Evolutionary conservation across 345 rosid species (phyloP).

Genomic region (Lepidium aucheri): DNA sequence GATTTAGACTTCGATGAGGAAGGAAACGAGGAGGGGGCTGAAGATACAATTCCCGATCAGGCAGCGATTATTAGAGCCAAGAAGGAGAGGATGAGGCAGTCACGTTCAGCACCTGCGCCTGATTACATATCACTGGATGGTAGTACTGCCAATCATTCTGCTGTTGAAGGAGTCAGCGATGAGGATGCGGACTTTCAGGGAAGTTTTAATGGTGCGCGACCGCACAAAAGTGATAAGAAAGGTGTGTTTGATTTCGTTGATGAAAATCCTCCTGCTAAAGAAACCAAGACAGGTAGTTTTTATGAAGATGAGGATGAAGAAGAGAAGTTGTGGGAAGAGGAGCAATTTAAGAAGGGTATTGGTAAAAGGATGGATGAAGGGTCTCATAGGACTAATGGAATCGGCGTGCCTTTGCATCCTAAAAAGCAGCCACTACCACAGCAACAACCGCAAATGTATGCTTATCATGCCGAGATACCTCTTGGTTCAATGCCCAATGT

Average conservation of each 20-base stretch:
- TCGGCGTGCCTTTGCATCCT: conserved; percentile 21
- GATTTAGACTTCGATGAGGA: conserved; percentile 32
- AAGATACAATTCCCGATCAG: conserved; percentile 36
- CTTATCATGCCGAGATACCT: conserved; percentile 22
- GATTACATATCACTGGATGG: conserved; percentile 72
- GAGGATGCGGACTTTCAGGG: conserved; percentile 68
- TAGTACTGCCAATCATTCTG: conserved; percentile 34
- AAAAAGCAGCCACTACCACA: conserved; percentile 12
- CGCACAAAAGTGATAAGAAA: conserved; percentile 28
- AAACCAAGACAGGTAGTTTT: conserved; percentile 2
- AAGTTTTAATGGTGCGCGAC: conserved; percentile 46
- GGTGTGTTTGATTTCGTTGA: conserved; percentile 69
- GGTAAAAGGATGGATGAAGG: conserved; percentile 82
- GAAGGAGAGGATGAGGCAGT: conserved; percentile 55
- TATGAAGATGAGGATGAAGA: conserved; percentile 69
- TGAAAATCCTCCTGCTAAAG: conserved; percentile 27
- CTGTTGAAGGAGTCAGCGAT: conserved; percentile 60
- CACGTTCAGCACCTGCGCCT: conserved; percentile 48
- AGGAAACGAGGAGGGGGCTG: conserved; percentile 24
- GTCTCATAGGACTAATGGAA: conserved; percentile 30
- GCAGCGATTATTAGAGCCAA: conserved; percentile 63
- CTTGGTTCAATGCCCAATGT: conserved; percentile 23
- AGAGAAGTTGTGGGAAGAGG: conserved; percentile 89
- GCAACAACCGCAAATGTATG: conserved; percentile 34
- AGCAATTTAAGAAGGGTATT: conserved; percentile 79